Evolutionary conservation across 139 green algal genomes (phyloP), one percentile per base, ranked within the genome.

Genomic region (Axilococcus clingmanii): DNA sequence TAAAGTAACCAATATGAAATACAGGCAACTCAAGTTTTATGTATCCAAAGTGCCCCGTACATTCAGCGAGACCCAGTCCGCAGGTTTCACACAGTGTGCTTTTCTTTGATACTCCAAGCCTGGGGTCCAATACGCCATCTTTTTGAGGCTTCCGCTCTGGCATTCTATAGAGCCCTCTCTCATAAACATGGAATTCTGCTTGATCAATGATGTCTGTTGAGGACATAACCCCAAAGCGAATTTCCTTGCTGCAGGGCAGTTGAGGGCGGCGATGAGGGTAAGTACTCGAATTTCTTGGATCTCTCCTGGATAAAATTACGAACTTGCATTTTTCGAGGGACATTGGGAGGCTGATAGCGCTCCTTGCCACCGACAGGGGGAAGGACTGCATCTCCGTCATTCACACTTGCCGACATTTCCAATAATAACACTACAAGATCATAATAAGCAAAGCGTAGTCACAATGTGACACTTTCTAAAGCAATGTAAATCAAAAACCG

Each of bases 1-100:
- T 91, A 73, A 95, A 93, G 80, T 96, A 97, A 42, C 90, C 90
- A 49, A 98, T 90, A 76, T 99, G 92, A 74, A 98, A 98, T 5
- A 99, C 92, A 1, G 92, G 92, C 59, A 99, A 82, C 74, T 93
- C 78, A 64, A 99, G 79, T 45, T 77, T 74, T 53, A 99, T 90
- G 66, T 96, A 92, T n/a, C 88, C 86, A 68, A 93, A 99, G 71
- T 99, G 92, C 0, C 92, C 92, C 0, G 85, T 80, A 73, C 92
- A 99, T 25, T 97, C 90, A 2, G 68, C 54, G 57, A 99, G 77
- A 52, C 72, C 86, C 36, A 89, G 87, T 4, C 82, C 78, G 54
- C 92, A 98, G 9, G 92, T 99, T 40, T 79, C 59, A 70, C 92
- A 99, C 12, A 66, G 59, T 3, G 69, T 68, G 19, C 68, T 69